Percentiles rank a stretch among this genome's conserved stretches.
phyloP scores from a whole-genome alignment of 2,329 filamentous ascomycete species.

The Ophiocordyceps sinensis region DNA sequence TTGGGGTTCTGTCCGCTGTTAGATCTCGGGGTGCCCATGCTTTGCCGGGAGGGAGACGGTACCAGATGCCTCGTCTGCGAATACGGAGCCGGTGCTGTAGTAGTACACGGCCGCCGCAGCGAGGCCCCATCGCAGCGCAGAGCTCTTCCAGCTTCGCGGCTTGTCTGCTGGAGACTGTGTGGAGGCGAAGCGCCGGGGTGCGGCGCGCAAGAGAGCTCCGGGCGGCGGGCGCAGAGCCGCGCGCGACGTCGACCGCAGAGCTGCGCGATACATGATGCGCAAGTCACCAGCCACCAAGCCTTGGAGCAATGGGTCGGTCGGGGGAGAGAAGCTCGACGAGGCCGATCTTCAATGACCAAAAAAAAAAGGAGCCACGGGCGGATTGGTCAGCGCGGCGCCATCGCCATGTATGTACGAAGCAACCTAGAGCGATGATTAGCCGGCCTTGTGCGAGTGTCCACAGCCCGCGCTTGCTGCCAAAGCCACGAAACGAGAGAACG shows the following conservation, averaged over 20 bases:
- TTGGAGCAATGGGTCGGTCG: not conserved
- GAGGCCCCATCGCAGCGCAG: conserved; percentile 57
- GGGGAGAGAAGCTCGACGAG: not conserved
- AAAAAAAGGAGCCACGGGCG: not conserved
- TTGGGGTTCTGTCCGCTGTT: not conserved
- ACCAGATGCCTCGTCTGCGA: conserved; percentile 73
- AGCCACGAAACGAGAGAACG: too few relatives aligned
- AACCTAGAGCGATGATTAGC: too few relatives aligned
- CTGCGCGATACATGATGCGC: conserved; percentile 36
- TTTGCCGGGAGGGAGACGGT: conserved; percentile 19
- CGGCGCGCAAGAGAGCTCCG: conserved; percentile 21
- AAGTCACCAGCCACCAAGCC: not conserved
- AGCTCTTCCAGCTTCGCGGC: conserved; percentile 70
- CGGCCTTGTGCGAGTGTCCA: not conserved
- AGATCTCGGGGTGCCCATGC: not conserved
- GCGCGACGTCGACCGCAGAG: conserved; percentile 31
- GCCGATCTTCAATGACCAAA: not conserved
- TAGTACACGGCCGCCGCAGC: conserved; percentile 73
- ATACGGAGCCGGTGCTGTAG: conserved; percentile 81
- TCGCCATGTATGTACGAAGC: too few relatives aligned
- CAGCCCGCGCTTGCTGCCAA: not conserved
- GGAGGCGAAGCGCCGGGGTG: conserved; percentile 36
- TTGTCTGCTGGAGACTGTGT: conserved; percentile 42
- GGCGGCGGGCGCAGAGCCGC: conserved; percentile 27
- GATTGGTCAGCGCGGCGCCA: conserved; percentile 2